Conservation (phyloP, 257 asterid species). For the Penstemon barbatus region DNA sequence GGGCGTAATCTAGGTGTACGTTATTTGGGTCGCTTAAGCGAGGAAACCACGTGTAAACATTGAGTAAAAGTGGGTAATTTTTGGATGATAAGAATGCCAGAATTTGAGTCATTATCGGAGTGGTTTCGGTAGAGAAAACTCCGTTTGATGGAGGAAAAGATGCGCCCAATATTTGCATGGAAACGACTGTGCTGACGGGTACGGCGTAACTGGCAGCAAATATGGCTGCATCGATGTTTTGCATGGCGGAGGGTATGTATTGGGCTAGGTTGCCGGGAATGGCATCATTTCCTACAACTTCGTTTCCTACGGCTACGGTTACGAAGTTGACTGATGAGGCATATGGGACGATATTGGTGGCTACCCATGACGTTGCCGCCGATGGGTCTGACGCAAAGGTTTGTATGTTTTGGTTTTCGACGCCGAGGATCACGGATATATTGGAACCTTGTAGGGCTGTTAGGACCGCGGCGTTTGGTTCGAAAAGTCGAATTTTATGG, state of each 20-base stretch:
- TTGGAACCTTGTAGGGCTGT: constrained; percentile 34
- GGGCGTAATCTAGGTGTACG: constrained; percentile 38
- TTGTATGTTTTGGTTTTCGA: constrained; percentile 33
- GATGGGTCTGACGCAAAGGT: constrained; percentile 29
- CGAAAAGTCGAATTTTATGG: constrained; percentile 31
- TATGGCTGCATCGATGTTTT: constrained; percentile 34
- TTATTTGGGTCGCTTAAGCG: constrained; percentile 27
- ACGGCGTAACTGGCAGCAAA: constrained; percentile 1
- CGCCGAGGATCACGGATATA: constrained; percentile 36
- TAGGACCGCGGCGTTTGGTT: constrained; percentile 32
- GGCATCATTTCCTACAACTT: constrained; percentile 57
- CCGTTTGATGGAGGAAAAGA: constrained; percentile 49
- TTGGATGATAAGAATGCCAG: constrained; percentile 20
- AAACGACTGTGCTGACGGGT: constrained; percentile 37
- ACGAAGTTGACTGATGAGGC: background rate
- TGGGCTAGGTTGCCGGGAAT: constrained; percentile 34
- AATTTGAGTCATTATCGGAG: constrained; percentile 21
- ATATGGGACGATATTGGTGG: constrained; percentile 33
- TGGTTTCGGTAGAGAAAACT: background rate
- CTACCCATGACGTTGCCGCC: constrained; percentile 39
- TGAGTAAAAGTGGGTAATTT: constrained; percentile 35
- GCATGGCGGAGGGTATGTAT: constrained; percentile 39
- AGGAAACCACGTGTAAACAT: constrained; percentile 45
- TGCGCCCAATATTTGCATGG: constrained; percentile 25
- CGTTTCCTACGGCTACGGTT: constrained; percentile 44